Percentiles rank a stretch among this genome's conserved stretches.
Evolutionary conservation across 2,329 filamentous ascomycete genomes (phyloP).

Genomic region (Cercospora berteroae): DNA sequence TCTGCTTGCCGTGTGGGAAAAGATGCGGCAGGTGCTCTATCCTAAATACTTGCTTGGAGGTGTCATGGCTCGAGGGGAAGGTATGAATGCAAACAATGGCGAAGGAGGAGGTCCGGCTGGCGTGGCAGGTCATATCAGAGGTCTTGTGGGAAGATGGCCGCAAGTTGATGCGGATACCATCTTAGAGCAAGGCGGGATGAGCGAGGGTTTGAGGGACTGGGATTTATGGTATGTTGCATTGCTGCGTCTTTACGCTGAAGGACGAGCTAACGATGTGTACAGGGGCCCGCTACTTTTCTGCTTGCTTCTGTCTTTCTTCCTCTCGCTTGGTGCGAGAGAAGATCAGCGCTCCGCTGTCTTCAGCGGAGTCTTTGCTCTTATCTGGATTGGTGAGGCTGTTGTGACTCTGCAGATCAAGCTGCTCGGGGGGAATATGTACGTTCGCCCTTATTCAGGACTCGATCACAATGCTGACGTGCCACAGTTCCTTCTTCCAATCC

Average conservation of each 20-base stretch:
- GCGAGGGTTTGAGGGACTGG: slow-evolving; percentile 89
- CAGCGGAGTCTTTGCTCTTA: slow-evolving; percentile 91
- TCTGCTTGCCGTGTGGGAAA: slow-evolving; percentile 90
- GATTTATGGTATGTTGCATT: slow-evolving; percentile 69
- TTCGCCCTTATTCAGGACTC: slow-evolving; percentile 31
- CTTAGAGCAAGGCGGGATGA: slow-evolving; percentile 67
- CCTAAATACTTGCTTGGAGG: slow-evolving; percentile 85
- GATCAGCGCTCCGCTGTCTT: slow-evolving; percentile 88
- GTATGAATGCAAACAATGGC: slow-evolving; percentile 56
- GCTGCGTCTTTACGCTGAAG: slow-evolving; percentile 23
- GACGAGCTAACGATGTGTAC: slow-evolving; percentile 4
- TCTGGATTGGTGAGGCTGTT: slow-evolving; percentile 95
- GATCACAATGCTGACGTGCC: slow-evolving; percentile 33
- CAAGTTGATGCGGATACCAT: slow-evolving; percentile 60
- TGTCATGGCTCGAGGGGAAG: slow-evolving; percentile 58
- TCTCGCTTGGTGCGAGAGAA: slow-evolving; percentile 75
- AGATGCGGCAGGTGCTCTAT: slow-evolving; percentile 95
- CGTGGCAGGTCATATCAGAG: slow-evolving; percentile 51
- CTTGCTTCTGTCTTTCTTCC: slow-evolving; percentile 77
- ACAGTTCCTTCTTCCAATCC: slow-evolving; percentile 93
- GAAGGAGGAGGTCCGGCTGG: slow-evolving; percentile 45
- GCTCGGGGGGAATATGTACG: slow-evolving; percentile 93
- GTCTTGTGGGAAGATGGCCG: slow-evolving; percentile 62
- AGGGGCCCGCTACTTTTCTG: slow-evolving; percentile 94
- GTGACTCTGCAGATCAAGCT: slow-evolving; percentile 98